Conservation (phyloP, 2,329 filamentous ascomycete genomes). For the Albifimbria verrucaria region DNA sequence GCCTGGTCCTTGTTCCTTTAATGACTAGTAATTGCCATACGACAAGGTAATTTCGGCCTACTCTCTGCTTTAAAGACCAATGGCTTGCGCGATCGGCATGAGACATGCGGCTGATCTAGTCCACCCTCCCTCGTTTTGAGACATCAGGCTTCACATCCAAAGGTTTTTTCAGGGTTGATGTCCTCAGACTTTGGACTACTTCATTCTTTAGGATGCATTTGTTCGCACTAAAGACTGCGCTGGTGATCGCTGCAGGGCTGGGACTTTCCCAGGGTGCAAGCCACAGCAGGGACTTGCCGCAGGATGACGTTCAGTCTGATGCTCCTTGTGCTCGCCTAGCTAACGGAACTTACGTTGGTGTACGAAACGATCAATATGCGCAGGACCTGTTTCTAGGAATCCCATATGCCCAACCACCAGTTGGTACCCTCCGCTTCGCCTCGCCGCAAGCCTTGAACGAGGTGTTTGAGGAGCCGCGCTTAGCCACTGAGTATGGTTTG, state of each 20-base stretch:
- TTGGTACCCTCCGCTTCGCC: slow-evolving; percentile 51
- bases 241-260: background rate
- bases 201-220: no score
- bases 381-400: slow-evolving; percentile 54
- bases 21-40: no score
- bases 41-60: no score
- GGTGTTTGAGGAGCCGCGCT: slow-evolving; percentile 35
- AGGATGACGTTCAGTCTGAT: background rate
- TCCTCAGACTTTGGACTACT: no score
- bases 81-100: no score
- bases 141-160: no score
- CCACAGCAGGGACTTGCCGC: background rate
- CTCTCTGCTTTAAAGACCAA: no score
- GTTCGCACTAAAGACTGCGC: no score
- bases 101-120: no score
- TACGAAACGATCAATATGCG: slow-evolving; percentile 25
- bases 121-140: no score
- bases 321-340: slow-evolving; percentile 6
- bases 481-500: slow-evolving; percentile 43
- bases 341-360: slow-evolving; percentile 47
- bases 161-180: no score
- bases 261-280: background rate
- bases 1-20: no score
- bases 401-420: slow-evolving; percentile 51
- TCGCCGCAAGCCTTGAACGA: slow-evolving; percentile 46